Base-by-base conservation (phyloP, 108 stramenopile species). In the Aurantiochytrium sp. region DNA sequence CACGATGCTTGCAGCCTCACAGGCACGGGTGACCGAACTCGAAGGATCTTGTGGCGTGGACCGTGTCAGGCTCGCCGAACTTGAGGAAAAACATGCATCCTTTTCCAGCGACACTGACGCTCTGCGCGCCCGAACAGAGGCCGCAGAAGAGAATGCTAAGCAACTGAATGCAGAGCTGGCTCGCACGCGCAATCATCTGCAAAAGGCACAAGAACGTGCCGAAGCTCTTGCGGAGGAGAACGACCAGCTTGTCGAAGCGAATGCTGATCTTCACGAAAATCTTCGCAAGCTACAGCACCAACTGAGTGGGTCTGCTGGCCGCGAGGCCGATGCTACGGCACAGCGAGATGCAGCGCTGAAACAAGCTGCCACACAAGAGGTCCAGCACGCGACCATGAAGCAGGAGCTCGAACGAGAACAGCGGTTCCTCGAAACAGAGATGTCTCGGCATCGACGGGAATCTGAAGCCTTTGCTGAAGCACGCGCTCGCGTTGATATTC, bases 21-120 rank as follows among this genome's bases (percentile, higher is more conserved):
- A 83, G 28, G 18, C 45, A 18, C 45, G 76, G 6, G 76, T 83
- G 1, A 1, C 45, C 3, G 51, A 83, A 12, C 28, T 83, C 23
- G 76, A 83, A 23, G 76, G 76, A 21, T 83, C 76, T 53, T 83
- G 76, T 23, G 76, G 76, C 51, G 76, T 83, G n/a, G 76, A 83
- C 28, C 45, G 76, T 8, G 51, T 53, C 28, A 43, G 76, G 49
- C 51, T 83, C 19, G 49, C 12, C 6, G 76, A 83, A 23, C 51
- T 83, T 18, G 76, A 83, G 23, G 51, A 47, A 6, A 53, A 53
- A 4, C 51, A 83, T 45, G 4, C 76, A 21, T 47, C 49, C 6
- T 53, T 53, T 23, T 14, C n/a, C n/a, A 35, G 23, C 6, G 51
- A 47, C 19, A 83, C 45, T 2, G 51, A 8, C 0, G 23, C 51